Base-by-base conservation (phyloP, 129 eudicot species). In the Escallonia herrerae region DNA sequence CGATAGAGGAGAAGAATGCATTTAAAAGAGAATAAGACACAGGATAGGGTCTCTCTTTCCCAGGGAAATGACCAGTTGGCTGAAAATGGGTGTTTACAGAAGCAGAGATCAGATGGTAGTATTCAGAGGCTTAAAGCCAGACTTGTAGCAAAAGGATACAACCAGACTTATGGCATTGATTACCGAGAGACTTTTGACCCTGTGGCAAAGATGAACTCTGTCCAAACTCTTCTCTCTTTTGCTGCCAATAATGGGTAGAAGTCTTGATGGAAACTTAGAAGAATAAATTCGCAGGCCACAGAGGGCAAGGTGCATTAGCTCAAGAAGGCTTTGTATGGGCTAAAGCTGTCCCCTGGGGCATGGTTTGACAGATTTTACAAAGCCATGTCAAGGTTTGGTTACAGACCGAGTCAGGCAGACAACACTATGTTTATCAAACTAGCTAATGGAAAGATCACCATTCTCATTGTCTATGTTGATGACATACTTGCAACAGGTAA, bases 11-110 rank as follows among this genome's bases (percentile, higher is more conserved):
- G 33, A 22, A 22, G 33, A 22, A 22, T 22, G 33, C 33, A 22
- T 22, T 22, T 22, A 22, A 22, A 22, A 22, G 33, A 22, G 33
- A 22, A 22, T 22, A 22, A 22, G 33, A 22, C 33, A 22, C 1
- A 1, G 33, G 33, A 22, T 22, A 22, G 39, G 2, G 44, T 37
- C 3, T 11, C 40, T 40, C 15, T 66, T 2, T 50, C 51, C 0
- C 4, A 5, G 4, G 50, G 62, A 9, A 53, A 66, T 15, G 53
- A 66, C 13, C 37, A 6, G 14, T 52, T 6, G n/a, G 40, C 6
- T 53, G 40, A 14, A 65, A 66, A 8, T 66, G 71, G 71, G 61
- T 66, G 8, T 65, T 15, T 50, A 65, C 40, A 22, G 8, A 65
- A 65, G 11, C 14, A 15, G 1, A 40, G 41, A 4, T 12, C 61